Evolutionary conservation across 176 grass and related monocot genomes (phyloP).

Genomic region (Ampelocalamus luodianensis): DNA sequence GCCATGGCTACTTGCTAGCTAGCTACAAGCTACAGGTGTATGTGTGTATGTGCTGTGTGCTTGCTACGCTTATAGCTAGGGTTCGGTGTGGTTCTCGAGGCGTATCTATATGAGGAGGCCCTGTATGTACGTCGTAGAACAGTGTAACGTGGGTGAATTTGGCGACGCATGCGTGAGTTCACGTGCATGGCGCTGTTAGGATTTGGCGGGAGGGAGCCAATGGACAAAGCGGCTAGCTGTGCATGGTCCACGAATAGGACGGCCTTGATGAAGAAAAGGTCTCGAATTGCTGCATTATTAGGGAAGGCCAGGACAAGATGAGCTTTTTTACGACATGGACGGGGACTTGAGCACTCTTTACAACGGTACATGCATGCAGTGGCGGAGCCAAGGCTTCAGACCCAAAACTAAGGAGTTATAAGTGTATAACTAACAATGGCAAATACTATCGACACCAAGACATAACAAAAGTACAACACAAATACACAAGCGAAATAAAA

Average conservation of each 20-base stretch:
- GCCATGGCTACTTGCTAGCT: slow-evolving; percentile 32
- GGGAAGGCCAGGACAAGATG: background rate
- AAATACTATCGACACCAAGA: too few species aligned
- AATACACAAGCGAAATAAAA: too few species aligned
- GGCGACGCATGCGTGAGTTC: slow-evolving; percentile 39
- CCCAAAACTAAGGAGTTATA: too few species aligned
- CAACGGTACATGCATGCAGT: too few species aligned
- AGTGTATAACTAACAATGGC: too few species aligned
- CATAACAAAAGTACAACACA: too few species aligned
- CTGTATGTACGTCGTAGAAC: background rate
- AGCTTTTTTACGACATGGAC: background rate
- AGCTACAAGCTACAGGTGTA: background rate
- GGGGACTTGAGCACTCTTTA: too few species aligned
- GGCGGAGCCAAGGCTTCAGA: too few species aligned
- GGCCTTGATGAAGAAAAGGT: slow-evolving; percentile 3
- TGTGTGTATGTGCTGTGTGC: background rate
- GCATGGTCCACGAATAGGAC: slow-evolving; percentile 40
- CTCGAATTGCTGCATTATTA: slow-evolving; percentile 26
- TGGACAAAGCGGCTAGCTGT: slow-evolving; percentile 44
- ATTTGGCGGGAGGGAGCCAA: slow-evolving; percentile 11
- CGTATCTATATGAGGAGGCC: slow-evolving; percentile 28
- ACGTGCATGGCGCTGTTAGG: slow-evolving; percentile 20
- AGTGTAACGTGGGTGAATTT: slow-evolving; percentile 24
- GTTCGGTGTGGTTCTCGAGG: background rate
- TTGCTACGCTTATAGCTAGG: background rate